Evolutionary conservation across 768 basidiomycete genomes (phyloP).

Genomic region (Trametes villosa): DNA sequence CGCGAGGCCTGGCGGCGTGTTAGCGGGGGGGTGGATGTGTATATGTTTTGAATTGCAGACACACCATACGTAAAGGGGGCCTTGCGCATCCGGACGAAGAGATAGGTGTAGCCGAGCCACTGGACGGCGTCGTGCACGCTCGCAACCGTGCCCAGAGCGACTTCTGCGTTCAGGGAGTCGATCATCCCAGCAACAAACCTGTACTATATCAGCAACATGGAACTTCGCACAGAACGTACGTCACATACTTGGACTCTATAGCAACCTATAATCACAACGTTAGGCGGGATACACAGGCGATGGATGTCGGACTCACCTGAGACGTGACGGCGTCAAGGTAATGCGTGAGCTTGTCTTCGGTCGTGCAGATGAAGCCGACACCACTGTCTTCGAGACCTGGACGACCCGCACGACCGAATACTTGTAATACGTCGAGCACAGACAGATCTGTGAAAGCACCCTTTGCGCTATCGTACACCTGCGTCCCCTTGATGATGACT

Average conservation of each 20-base stretch:
- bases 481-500: constrained; percentile 98
- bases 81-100: constrained; percentile 92
- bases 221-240: not conserved
- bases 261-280: constrained; percentile 63
- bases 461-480: constrained; percentile 90
- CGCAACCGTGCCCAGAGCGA: constrained; percentile 91
- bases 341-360: constrained; percentile 89
- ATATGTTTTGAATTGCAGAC: not conserved
- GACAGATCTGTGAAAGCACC: constrained; percentile 93
- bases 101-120: constrained; percentile 97
- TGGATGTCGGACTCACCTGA: constrained; percentile 55
- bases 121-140: constrained; percentile 84
- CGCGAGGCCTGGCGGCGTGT: constrained; percentile 72
- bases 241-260: constrained; percentile 89
- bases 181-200: constrained; percentile 83
- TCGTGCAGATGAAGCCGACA: constrained; percentile 96
- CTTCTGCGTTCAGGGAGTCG: constrained; percentile 94
- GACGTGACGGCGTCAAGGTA: constrained; percentile 88
- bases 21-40: not conserved
- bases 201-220: not conserved
- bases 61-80: constrained; percentile 87
- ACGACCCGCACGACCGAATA: constrained; percentile 95
- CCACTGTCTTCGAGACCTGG: constrained; percentile 90
- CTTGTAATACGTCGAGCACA: constrained; percentile 93
- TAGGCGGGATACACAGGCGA: not conserved